Evolutionary conservation across 768 basidiomycete species (phyloP).

Genomic region (Termitomyces sp.): DNA sequence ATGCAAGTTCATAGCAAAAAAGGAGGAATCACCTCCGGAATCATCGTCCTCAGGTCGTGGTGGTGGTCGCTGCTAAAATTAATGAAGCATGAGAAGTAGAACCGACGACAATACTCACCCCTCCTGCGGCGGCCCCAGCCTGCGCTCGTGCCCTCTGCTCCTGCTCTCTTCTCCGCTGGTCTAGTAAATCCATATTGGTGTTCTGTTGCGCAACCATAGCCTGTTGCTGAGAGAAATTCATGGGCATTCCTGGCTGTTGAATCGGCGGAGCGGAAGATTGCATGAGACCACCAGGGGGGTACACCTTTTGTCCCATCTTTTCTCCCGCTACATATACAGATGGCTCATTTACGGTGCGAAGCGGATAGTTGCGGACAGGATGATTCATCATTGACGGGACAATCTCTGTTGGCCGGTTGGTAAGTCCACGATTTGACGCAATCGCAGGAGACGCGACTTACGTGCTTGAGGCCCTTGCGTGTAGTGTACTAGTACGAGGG

Average conservation of each 20-base stretch:
- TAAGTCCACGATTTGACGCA: conserved; percentile 8
- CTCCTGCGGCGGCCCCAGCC: conserved; percentile 29
- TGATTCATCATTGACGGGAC: conserved; percentile 50
- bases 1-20: no score
- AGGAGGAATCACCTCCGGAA: conserved; percentile 43
- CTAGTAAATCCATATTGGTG: conserved; percentile 63
- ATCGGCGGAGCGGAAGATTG: conserved; percentile 19
- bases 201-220: conserved; percentile 73
- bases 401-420: conserved; percentile 39
- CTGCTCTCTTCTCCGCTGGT: conserved; percentile 57
- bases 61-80: conserved; percentile 25
- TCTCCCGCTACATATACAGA: conserved; percentile 68
- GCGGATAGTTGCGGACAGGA: conserved; percentile 66
- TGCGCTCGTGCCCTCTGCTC: conserved; percentile 47
- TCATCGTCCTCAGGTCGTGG: conserved; percentile 51
- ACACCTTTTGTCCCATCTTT: conserved; percentile 65
- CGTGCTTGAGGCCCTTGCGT: conserved; percentile 56
- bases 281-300: conserved; percentile 23
- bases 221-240: conserved; percentile 43
- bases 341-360: conserved; percentile 61
- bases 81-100: conserved; percentile 2
- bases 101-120: conserved; percentile 24
- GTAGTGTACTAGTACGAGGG: conserved; percentile 75
- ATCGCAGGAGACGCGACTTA: conserved; percentile 22
- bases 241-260: conserved; percentile 24